Conservation (phyloP, 2,329 filamentous ascomycete species). For the Rhinocladiella similis region DNA sequence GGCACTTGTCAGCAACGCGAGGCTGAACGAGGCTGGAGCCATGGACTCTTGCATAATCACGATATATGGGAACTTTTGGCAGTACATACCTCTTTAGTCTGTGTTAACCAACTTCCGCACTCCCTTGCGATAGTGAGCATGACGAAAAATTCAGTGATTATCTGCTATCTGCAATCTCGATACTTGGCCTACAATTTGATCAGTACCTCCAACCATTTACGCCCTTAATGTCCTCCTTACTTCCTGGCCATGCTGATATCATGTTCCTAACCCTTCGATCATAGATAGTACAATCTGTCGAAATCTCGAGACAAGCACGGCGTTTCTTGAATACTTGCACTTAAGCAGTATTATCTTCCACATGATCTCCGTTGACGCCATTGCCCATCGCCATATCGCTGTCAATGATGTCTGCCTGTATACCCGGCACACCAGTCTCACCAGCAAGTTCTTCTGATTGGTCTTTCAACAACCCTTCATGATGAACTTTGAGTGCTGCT, state of each 20-base stretch:
- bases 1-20: neutral
- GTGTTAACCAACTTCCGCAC: too few species aligned
- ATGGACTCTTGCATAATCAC: neutral
- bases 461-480: constrained; percentile 25
- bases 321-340: neutral
- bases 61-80: too few species aligned
- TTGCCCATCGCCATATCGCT: constrained; percentile 25
- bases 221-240: too few species aligned
- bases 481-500: constrained; percentile 30
- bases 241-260: too few species aligned
- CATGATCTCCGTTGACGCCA: constrained; percentile 19
- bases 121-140: too few species aligned
- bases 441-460: constrained; percentile 24
- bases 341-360: constrained; percentile 17
- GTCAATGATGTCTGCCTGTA: constrained; percentile 21
- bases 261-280: too few species aligned
- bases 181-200: too few species aligned
- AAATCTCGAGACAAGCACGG: too few species aligned
- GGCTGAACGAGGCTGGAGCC: neutral
- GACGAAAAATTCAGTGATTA: too few species aligned
- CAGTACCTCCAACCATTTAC: too few species aligned
- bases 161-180: too few species aligned
- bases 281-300: neutral
- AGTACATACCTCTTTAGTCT: too few species aligned
- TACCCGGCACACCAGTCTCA: constrained; percentile 26